phyloP scores from a whole-genome alignment of 1,139 yeast genomes.

The Meyerozyma guilliermondii region DNA sequence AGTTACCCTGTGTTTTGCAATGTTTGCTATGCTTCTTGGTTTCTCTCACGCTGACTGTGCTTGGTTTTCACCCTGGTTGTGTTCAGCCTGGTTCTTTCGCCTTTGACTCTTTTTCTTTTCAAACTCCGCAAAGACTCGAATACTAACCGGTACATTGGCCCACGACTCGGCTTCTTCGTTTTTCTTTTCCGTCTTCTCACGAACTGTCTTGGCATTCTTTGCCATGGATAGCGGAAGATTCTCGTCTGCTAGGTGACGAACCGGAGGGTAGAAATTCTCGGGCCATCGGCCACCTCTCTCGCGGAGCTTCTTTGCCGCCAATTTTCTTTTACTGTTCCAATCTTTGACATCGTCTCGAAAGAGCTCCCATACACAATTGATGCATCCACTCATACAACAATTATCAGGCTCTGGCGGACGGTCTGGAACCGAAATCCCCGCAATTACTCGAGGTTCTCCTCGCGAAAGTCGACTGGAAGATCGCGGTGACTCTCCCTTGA shows the following conservation, averaged over 20 bases:
- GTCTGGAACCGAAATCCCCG: constrained; percentile 73
- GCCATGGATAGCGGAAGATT: constrained; percentile 29
- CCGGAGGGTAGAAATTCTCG: constrained; percentile 68
- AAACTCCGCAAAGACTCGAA: constrained; percentile 77
- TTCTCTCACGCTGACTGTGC: no score
- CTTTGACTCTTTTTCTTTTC: constrained; percentile 50
- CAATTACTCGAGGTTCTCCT: constrained; percentile 45
- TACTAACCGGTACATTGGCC: constrained; percentile 70
- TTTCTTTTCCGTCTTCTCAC: constrained; percentile 8
- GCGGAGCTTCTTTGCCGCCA: constrained; percentile 57
- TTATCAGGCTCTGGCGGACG: constrained; percentile 88
- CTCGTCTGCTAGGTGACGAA: constrained; percentile 23
- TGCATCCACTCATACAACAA: constrained; percentile 97
- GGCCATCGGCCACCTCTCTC: constrained; percentile 70
- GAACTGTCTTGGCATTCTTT: constrained; percentile 11
- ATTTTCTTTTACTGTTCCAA: constrained; percentile 59
- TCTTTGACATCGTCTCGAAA: constrained; percentile 83
- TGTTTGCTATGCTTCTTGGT: background rate
- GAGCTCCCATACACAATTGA: constrained; percentile 94
- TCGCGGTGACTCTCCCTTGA: constrained; percentile 48
- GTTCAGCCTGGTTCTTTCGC: background rate
- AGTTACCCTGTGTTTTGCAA: background rate
- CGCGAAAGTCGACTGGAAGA: constrained; percentile 47
- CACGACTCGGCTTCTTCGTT: constrained; percentile 40
- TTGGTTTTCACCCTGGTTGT: background rate